Percentiles rank a stretch among this genome's conserved stretches.
Evolutionary conservation across 179 eudicot genomes (phyloP).

Genomic region (Corrigiola litoralis): DNA sequence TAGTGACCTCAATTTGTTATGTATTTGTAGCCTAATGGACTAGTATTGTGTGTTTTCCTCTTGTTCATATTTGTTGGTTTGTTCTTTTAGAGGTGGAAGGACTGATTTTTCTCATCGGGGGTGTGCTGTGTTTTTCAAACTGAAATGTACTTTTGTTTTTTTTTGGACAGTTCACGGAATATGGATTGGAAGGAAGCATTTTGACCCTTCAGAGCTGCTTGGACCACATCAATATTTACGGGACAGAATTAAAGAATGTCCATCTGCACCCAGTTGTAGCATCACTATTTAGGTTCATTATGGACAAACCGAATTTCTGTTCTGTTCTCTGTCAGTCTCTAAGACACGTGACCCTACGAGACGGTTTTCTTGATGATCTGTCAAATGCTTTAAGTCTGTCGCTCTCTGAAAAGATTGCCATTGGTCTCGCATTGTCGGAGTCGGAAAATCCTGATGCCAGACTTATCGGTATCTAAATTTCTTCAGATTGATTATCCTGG

Average conservation of each 20-base stretch:
- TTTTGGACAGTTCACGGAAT: conserved; percentile 28
- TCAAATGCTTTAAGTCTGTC: conserved; percentile 58
- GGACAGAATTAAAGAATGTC: conserved; percentile 41
- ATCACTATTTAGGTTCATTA: conserved; percentile 51
- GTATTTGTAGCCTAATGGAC: too few relatives aligned
- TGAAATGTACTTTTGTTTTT: background rate
- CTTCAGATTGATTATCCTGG: conserved; percentile 14
- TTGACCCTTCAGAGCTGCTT: conserved; percentile 58
- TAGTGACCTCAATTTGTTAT: too few relatives aligned
- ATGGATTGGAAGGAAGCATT: conserved; percentile 67
- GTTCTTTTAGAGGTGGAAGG: too few relatives aligned
- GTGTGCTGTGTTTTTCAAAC: background rate
- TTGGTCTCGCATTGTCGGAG: conserved; percentile 82
- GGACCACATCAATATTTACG: conserved; percentile 48
- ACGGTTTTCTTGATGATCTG: conserved; percentile 62
- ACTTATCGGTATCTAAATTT: conserved; percentile 62
- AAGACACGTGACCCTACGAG: conserved; percentile 40
- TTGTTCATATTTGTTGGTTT: background rate
- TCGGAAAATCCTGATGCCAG: conserved; percentile 56
- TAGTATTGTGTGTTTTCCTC: too few relatives aligned
- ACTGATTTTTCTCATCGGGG: background rate
- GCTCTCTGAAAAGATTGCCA: conserved; percentile 59
- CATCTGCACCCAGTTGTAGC: conserved; percentile 46
- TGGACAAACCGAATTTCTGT: conserved; percentile 74
- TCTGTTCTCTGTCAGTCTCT: conserved; percentile 63